Conservation (phyloP, 1,139 yeast genomes). For the Diutina neorugosa region DNA sequence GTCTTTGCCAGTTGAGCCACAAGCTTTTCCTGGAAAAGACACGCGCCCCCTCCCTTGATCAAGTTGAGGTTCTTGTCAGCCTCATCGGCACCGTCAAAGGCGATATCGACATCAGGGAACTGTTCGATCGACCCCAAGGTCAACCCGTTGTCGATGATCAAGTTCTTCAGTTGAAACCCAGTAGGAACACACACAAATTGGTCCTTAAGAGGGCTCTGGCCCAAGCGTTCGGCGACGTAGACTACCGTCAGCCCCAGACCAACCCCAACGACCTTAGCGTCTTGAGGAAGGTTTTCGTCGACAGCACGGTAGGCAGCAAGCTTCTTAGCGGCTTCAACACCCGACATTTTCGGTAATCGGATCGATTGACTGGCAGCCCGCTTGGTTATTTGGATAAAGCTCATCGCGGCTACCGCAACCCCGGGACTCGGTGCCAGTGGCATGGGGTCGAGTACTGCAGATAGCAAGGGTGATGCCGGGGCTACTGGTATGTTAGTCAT, state of each 20-base stretch:
- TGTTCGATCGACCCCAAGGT: slow-evolving; percentile 74
- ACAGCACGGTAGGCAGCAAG: slow-evolving; percentile 88
- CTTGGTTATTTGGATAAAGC: background rate
- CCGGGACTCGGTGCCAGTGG: background rate
- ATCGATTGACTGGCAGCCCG: background rate
- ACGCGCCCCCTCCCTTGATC: slow-evolving; percentile 98
- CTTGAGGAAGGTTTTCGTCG: slow-evolving; percentile 67
- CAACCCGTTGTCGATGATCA: slow-evolving; percentile 75
- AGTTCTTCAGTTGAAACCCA: slow-evolving; percentile 86
- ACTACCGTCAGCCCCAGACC: slow-evolving; percentile 97
- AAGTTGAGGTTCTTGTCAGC: slow-evolving; percentile 71
- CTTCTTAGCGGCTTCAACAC: slow-evolving; percentile 60
- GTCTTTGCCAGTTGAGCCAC: slow-evolving; percentile 73
- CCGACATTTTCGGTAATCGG: slow-evolving; percentile 6
- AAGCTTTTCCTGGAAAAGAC: slow-evolving; percentile 90
- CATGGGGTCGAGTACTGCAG: background rate
- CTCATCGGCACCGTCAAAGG: slow-evolving; percentile 98
- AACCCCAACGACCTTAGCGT: slow-evolving; percentile 73
- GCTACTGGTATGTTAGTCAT: no score
- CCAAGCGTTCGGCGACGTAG: slow-evolving; percentile 89
- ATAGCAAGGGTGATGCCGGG: background rate
- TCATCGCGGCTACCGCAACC: background rate
- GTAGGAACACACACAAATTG: slow-evolving; percentile 80
- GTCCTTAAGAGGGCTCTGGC: slow-evolving; percentile 48
- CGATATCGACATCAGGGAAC: slow-evolving; percentile 69